Evolutionary conservation across 495 filamentous ascomycete genomes (phyloP).

Genomic region (Aspergillus leporis): DNA sequence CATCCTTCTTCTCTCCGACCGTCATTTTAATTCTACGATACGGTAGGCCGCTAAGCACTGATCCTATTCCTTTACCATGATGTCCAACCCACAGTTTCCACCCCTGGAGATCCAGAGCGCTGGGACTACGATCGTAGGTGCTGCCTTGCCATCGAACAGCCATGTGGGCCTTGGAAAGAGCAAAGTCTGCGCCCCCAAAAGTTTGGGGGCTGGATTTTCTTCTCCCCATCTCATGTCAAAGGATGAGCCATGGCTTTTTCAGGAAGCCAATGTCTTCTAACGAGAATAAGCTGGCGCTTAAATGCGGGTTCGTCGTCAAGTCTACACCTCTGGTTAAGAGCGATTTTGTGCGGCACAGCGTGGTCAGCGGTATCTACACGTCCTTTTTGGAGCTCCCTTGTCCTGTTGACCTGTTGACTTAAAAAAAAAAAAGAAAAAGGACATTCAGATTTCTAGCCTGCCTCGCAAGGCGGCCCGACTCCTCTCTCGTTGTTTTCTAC

Average conservation of each 20-base stretch:
- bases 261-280: conserved; percentile 18
- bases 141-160: conserved; percentile 23
- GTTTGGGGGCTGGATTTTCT: conserved; percentile 28
- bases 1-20: conserved; percentile 8
- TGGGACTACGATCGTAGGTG: conserved; percentile 24
- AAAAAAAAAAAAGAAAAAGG: conserved; percentile 21
- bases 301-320: conserved; percentile 42
- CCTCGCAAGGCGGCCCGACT: conserved; percentile 41
- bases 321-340: conserved; percentile 29
- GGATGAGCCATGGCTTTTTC: conserved; percentile 18
- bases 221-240: conserved; percentile 20
- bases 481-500: conserved; percentile 16
- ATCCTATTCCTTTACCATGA: conserved; percentile 17
- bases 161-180: conserved; percentile 25
- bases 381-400: conserved; percentile 36
- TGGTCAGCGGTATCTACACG: conserved; percentile 35
- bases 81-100: conserved; percentile 19
- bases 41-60: conserved; percentile 17
- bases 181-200: conserved; percentile 32
- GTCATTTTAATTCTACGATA: conserved; percentile 17
- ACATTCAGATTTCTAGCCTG: conserved; percentile 30
- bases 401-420: conserved; percentile 39
- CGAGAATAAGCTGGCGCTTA: conserved; percentile 37
- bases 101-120: conserved; percentile 26
- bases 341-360: conserved; percentile 37